Percentiles rank a stretch among this genome's conserved stretches.
Conservation (phyloP, 2,329 filamentous ascomycete species). For the Botrytis squamosa region DNA sequence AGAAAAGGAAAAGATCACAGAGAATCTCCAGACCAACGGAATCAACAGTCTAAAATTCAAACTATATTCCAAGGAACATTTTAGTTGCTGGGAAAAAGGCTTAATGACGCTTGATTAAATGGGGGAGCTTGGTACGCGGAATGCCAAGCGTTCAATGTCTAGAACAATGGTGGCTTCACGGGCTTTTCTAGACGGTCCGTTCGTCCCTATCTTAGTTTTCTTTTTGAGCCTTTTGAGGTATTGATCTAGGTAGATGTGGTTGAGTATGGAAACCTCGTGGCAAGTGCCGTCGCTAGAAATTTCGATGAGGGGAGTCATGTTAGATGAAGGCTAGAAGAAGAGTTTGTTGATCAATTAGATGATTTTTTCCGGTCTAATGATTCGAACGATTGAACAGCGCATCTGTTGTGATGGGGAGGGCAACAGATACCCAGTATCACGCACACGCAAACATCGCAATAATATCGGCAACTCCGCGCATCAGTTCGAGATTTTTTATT, state of each 20-base stretch:
- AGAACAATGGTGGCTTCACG: constrained; percentile 3
- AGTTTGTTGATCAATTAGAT: background rate
- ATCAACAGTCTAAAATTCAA: background rate
- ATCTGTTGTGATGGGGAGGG: background rate
- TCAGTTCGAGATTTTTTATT: background rate
- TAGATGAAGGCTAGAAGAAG: background rate
- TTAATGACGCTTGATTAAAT: background rate
- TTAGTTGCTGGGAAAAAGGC: background rate
- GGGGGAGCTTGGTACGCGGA: background rate
- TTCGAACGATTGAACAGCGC: background rate
- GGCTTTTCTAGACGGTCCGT: background rate
- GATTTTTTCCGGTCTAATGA: background rate
- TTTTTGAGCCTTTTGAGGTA: background rate
- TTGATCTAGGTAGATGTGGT: background rate
- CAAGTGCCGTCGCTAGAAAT: background rate
- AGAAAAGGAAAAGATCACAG: background rate
- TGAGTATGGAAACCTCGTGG: background rate
- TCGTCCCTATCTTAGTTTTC: background rate
- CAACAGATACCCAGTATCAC: background rate
- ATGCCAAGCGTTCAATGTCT: background rate
- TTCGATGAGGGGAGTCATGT: background rate
- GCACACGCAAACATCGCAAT: background rate
- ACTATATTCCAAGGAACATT: background rate
- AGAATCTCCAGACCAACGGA: background rate
- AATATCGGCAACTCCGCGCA: background rate